Conservation (phyloP, 2,329 filamentous ascomycete genomes). For the Aspergillus brasiliensis region DNA sequence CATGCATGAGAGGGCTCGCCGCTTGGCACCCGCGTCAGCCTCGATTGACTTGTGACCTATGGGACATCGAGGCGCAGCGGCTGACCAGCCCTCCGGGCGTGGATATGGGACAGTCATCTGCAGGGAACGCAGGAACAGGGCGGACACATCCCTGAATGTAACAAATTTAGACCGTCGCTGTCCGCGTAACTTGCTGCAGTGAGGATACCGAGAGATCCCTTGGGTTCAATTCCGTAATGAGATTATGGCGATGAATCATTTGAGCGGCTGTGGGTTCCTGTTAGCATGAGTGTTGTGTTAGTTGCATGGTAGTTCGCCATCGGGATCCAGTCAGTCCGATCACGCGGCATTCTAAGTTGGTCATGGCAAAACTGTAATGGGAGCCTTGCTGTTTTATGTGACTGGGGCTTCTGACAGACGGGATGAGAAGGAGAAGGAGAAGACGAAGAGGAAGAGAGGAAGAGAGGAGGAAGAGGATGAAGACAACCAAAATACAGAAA, state of each 20-base stretch:
- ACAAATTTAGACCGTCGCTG: not conserved
- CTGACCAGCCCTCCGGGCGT: not conserved
- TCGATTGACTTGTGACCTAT: slow-evolving; percentile 21
- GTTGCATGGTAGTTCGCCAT: not conserved
- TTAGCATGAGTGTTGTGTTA: not conserved
- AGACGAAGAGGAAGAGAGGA: not conserved
- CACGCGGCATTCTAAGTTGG: not conserved
- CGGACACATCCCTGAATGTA: not conserved
- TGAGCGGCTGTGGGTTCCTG: not conserved
- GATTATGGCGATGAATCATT: not conserved
- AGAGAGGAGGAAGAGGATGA: not conserved
- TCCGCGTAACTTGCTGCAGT: not conserved
- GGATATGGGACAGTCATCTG: not conserved
- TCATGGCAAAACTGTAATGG: not conserved
- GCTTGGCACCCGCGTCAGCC: slow-evolving; percentile 21
- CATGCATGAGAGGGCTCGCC: slow-evolving; percentile 6
- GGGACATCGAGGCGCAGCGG: slow-evolving; percentile 12
- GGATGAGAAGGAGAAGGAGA: not conserved
- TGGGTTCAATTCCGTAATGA: not conserved
- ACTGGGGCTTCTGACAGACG: not conserved
- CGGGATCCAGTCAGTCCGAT: not conserved
- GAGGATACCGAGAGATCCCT: not conserved
- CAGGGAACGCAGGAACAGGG: slow-evolving; percentile 3
- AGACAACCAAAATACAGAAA: not conserved
- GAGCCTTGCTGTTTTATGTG: not conserved